phyloP scores from a whole-genome alignment of 495 filamentous ascomycete species.

The Xylaria flabelliformis region DNA sequence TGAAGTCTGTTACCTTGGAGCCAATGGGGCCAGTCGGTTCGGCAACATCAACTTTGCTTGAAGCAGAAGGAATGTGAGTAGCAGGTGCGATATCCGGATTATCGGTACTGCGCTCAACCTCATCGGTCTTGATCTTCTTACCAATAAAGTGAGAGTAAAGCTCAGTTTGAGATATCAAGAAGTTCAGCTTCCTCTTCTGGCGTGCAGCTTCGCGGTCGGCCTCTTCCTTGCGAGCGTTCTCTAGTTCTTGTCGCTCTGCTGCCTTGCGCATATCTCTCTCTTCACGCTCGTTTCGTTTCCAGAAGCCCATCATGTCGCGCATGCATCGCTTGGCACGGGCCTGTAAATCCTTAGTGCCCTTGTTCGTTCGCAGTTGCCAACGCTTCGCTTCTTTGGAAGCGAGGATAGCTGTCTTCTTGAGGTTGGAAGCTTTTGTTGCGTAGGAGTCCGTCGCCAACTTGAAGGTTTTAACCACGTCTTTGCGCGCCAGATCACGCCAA shows the following conservation, averaged over 20 bases:
- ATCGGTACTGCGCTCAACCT: conserved; percentile 87
- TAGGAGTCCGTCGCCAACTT: conserved; percentile 84
- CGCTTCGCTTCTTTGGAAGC: conserved; percentile 96
- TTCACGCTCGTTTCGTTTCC: conserved; percentile 98
- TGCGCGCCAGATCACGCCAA: conserved; percentile 91
- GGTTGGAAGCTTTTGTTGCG: conserved; percentile 83
- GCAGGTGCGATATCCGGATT: conserved; percentile 68
- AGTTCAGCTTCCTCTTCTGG: conserved; percentile 98
- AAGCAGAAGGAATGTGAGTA: conserved; percentile 50
- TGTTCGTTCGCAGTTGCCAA: conserved; percentile 98
- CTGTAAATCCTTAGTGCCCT: conserved; percentile 96
- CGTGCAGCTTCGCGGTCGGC: conserved; percentile 95
- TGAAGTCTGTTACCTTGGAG: conserved; percentile 85
- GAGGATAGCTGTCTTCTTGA: conserved; percentile 96
- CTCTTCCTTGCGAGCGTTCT: conserved; percentile 95
- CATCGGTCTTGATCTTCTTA: conserved; percentile 96
- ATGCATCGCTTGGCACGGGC: conserved; percentile 96
- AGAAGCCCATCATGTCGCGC: conserved; percentile 99
- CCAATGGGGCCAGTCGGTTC: conserved; percentile 63
- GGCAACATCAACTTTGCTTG: conserved; percentile 61
- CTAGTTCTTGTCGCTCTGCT: conserved; percentile 94
- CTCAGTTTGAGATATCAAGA: conserved; percentile 98
- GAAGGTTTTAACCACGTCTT: conserved; percentile 90
- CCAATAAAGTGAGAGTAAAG: conserved; percentile 99
- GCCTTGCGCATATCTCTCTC: conserved; percentile 92